Evolutionary conservation across 2,329 filamentous ascomycete genomes (phyloP).

Genomic region (Diaporthe sp.): DNA sequence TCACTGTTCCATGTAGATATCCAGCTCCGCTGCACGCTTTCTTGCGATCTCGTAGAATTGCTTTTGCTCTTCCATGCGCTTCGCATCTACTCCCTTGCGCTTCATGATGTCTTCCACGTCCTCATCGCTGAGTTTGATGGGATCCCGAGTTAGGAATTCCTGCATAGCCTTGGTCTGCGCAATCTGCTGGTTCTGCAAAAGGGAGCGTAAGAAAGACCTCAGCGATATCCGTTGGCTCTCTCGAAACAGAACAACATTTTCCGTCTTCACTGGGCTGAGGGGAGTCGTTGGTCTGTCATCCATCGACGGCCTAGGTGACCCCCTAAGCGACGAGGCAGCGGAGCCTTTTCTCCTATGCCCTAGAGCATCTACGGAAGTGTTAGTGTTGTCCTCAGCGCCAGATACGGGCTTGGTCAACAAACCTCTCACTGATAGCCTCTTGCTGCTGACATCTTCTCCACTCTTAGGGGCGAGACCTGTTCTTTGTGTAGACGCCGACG

Average conservation of each 20-base stretch:
- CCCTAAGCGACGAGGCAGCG: conserved; percentile 45
- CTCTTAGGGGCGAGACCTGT: conserved; percentile 43
- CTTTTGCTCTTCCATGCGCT: conserved; percentile 90
- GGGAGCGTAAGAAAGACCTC: conserved; percentile 86
- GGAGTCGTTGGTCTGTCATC: conserved; percentile 51
- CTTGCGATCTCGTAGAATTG: conserved; percentile 96
- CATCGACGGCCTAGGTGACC: conserved; percentile 55
- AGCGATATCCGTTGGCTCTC: conserved; percentile 93
- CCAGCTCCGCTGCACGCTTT: conserved; percentile 88
- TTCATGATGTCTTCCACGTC: conserved; percentile 84
- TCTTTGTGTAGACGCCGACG: conserved; percentile 79
- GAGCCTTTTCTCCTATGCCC: conserved; percentile 52
- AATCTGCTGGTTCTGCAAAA: conserved; percentile 86
- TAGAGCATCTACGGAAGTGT: conserved; percentile 21
- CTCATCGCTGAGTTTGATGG: conserved; percentile 80
- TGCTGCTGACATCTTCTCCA: conserved; percentile 42
- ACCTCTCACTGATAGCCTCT: conserved; percentile 57
- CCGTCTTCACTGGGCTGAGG: conserved; percentile 41
- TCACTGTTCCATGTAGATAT: conserved; percentile 97
- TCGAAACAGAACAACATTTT: conserved; percentile 73
- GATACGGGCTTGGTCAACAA: conserved; percentile 33
- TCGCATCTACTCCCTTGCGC: conserved; percentile 85
- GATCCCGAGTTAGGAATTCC: conserved; percentile 82
- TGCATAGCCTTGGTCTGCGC: conserved; percentile 84
- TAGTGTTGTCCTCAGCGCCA: neutral